phyloP scores from a whole-genome alignment of 768 basidiomycete genomes.

The Pholiota molesta region DNA sequence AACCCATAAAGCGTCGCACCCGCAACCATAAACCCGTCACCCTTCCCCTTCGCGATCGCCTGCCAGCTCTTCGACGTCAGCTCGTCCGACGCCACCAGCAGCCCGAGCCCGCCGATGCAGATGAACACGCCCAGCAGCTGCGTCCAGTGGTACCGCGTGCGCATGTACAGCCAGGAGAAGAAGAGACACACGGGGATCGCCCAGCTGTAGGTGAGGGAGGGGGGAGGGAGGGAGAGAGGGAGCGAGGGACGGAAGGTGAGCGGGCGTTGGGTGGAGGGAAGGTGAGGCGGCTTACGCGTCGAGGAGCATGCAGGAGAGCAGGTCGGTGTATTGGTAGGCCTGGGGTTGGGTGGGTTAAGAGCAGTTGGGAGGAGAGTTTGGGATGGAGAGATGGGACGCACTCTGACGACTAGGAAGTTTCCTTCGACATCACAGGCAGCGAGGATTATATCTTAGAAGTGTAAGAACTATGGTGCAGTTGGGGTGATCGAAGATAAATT shows the following conservation, averaged over 20 bases:
- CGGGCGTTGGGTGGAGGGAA: neutral
- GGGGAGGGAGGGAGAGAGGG: no score
- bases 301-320: conserved; percentile 90
- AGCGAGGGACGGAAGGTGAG: neutral
- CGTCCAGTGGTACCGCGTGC: conserved; percentile 80
- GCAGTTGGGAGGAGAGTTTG: neutral
- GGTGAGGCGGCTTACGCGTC: conserved; percentile 63
- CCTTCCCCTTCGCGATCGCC: conserved; percentile 68
- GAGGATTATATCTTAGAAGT: conserved; percentile 66
- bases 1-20: conserved; percentile 88
- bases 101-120: conserved; percentile 73
- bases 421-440: conserved; percentile 86
- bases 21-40: conserved; percentile 85
- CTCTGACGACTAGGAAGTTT: conserved; percentile 85
- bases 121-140: conserved; percentile 77
- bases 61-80: conserved; percentile 77
- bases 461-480: conserved; percentile 5
- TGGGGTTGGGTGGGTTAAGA: conserved; percentile 20
- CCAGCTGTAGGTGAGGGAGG: conserved; percentile 51
- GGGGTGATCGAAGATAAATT: neutral
- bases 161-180: conserved; percentile 84
- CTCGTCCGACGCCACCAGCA: conserved; percentile 80
- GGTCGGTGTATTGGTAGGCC: conserved; percentile 86
- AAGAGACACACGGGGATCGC: conserved; percentile 87
- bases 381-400: conserved; percentile 22